These are phyloP conservation scores for Vanilla planifolia DNA, from an alignment of 106 monocot species.

Conservation along the genomic window DNA sequence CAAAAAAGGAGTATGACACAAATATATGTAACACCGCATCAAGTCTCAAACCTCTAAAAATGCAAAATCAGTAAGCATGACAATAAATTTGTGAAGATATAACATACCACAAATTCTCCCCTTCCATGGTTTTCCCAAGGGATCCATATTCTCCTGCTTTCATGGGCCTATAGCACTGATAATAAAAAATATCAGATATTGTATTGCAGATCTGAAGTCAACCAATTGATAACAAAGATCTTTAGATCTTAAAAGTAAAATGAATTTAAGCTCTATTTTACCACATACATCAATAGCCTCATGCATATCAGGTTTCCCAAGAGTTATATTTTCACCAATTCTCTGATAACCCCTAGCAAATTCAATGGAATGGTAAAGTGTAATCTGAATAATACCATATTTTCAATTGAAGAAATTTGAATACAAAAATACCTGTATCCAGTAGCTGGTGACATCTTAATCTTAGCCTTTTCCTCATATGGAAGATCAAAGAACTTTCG, in stretches of 20 bases:
- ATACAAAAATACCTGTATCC: constrained; percentile 58
- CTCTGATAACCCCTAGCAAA: constrained; percentile 73
- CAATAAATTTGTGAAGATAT: background rate
- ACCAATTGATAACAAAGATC: background rate
- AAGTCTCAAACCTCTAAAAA: too few species aligned
- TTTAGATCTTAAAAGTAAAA: background rate
- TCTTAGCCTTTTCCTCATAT: constrained; percentile 70
- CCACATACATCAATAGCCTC: constrained; percentile 97
- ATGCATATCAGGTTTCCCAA: constrained; percentile 87
- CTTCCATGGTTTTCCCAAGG: constrained; percentile 65
- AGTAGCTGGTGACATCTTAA: constrained; percentile 67
- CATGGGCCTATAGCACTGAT: constrained; percentile 66
- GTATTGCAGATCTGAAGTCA: background rate
- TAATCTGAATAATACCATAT: background rate
- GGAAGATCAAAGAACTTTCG: constrained; percentile 69
- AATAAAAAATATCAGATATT: constrained; percentile 3
- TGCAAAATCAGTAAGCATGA: too few species aligned
- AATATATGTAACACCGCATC: too few species aligned
- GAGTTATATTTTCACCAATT: constrained; percentile 80
- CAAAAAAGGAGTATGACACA: too few species aligned
- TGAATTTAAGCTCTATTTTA: too few species aligned
- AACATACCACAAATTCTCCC: constrained; percentile 78
- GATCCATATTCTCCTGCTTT: constrained; percentile 63
- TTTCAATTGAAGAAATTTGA: background rate
- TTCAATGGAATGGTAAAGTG: background rate